Evolutionary conservation across 192 early-diverging fungal species (phyloP).

Genomic region (Rhizophagus sp.): DNA sequence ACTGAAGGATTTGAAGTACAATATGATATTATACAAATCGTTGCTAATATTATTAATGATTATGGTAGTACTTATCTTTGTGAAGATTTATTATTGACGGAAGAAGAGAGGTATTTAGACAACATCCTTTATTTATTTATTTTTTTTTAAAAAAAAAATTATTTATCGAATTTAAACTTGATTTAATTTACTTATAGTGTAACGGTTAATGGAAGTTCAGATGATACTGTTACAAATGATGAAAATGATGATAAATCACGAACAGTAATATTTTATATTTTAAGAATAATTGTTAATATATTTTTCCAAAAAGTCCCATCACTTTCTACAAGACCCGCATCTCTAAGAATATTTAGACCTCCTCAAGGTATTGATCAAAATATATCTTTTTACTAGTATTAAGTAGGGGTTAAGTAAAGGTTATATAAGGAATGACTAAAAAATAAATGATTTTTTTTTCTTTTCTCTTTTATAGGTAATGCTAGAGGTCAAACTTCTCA

Average conservation of each 20-base stretch:
- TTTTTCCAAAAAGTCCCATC: slow-evolving; percentile 49
- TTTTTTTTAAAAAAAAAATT: slow-evolving; percentile 5
- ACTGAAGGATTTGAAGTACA: slow-evolving; percentile 42
- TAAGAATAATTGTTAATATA: slow-evolving; percentile 45
- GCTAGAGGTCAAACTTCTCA: slow-evolving; percentile 16
- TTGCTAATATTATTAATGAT: slow-evolving; percentile 49
- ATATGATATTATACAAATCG: slow-evolving; percentile 33
- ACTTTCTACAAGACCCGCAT: slow-evolving; percentile 31
- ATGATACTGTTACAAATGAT: background rate
- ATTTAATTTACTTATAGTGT: background rate
- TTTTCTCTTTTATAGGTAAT: background rate
- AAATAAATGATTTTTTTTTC: background rate
- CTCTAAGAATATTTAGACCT: slow-evolving; percentile 6
- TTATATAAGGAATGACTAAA: too few species aligned
- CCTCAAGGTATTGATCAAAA: background rate
- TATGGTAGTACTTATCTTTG: slow-evolving; percentile 39
- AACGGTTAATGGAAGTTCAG: background rate
- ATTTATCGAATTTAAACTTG: background rate
- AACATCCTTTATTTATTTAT: too few species aligned
- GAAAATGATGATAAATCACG: background rate
- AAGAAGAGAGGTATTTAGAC: background rate
- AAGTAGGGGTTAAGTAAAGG: too few species aligned
- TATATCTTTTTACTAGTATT: too few species aligned
- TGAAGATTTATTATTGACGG: slow-evolving; percentile 35
- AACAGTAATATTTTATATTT: slow-evolving; percentile 44